phyloP scores from a whole-genome alignment of 2,329 filamentous ascomycete genomes.

The Aspergillus candidus region DNA sequence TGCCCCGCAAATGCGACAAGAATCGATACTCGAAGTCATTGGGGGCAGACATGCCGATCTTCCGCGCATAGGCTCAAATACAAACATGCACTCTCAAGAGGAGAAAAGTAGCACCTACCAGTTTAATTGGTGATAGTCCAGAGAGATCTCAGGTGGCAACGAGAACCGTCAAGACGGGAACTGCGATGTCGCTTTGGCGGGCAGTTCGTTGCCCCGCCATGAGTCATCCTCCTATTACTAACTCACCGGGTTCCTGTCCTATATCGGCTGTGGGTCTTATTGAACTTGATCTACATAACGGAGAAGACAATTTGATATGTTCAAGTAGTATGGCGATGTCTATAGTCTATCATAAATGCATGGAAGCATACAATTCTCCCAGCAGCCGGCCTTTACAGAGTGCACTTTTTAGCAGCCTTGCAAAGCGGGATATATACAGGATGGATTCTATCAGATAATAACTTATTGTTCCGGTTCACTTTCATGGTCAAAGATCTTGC shows the following conservation, averaged over 20 bases:
- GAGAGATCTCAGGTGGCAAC: conserved; percentile 16
- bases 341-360: too few species aligned
- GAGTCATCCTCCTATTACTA: conserved; percentile 17
- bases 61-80: background rate
- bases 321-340: too few species aligned
- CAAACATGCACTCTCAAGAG: background rate
- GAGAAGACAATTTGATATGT: too few species aligned
- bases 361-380: too few species aligned
- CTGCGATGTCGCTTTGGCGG: conserved; percentile 29
- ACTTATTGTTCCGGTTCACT: conserved; percentile 9
- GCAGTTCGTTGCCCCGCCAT: conserved; percentile 15
- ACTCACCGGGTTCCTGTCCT: too few species aligned
- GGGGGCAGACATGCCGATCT: background rate
- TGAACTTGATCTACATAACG: too few species aligned
- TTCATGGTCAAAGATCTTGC: conserved; percentile 74
- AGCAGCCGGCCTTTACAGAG: too few species aligned
- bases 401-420: too few species aligned
- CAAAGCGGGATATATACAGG: too few species aligned
- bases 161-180: conserved; percentile 5
- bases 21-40: too few species aligned
- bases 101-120: conserved; percentile 17
- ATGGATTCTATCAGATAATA: too few species aligned
- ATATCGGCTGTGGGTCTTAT: too few species aligned
- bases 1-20: background rate
- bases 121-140: conserved; percentile 12